Evolutionary conservation across 345 rosid genomes (phyloP), one percentile per base, ranked within the genome.

Genomic region (Nasturtium officinale): DNA sequence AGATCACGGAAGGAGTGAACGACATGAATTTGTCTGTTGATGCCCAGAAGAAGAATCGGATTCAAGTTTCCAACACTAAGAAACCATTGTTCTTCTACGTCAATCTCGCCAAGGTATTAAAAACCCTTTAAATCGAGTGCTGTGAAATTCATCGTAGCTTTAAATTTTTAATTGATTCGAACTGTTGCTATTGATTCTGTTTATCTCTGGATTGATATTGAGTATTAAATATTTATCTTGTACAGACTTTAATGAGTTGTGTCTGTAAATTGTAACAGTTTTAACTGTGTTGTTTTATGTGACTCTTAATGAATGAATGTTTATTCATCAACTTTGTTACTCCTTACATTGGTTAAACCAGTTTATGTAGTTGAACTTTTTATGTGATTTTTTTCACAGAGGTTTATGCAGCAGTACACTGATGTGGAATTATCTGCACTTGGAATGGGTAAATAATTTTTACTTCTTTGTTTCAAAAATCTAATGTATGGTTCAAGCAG

Each of bases 371-470:
- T 30, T 67, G 60, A 54, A 18, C 8, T 53, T 51, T 30, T 48
- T 57, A 9, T 9, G 5, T 70, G 2, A 1, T 23, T 65, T 57
- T 55, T 76, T 55, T 79, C 58, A 76, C 90, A 92, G 96, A 88
- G 96, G 79, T 90, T 87, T 67, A 90, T 92, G 98, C 98, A 92
- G 82, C 98, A 90, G 72, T 77, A 83, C 88, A 71, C 75, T 33
- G 96, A 90, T 78, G 96, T 92, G 29, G 96, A 92, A 78, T 87
- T 92, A 12, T 92, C 98, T 52, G 98, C 98, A 3, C 95, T 92
- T 6, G 98, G 98, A 76, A 92, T 92, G 98, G 98, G 98, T 92
- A 91, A 91, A 45, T 65, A n/a, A 25, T 42, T 21, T 8, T 23
- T 18, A 21, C 38, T 50, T 72, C 52, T 40, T 13, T 57, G 26